These are phyloP conservation scores for Ophiostoma piceae DNA, from an alignment of 2,329 filamentous ascomycete genomes.

Conservation along the genomic window DNA sequence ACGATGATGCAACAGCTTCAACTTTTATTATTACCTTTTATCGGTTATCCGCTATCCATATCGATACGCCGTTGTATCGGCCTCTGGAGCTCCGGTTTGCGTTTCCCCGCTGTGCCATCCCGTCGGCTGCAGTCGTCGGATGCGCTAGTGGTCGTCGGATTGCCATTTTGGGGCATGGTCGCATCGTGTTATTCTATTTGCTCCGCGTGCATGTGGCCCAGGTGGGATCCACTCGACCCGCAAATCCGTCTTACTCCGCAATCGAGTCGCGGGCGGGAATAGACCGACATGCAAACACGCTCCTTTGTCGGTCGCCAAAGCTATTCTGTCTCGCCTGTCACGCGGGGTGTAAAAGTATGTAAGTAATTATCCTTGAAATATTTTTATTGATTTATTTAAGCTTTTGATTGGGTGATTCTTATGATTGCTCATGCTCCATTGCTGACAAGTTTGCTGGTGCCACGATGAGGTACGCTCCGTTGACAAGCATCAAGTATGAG, in stretches of 20 bases:
- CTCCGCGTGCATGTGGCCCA: constrained; percentile 6
- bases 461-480: background rate
- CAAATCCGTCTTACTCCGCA: background rate
- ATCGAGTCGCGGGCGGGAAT: background rate
- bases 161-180: background rate
- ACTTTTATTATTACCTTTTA: constrained; percentile 7
- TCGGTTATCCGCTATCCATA: background rate
- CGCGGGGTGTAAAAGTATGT: background rate
- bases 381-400: no score
- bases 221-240: background rate
- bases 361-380: no score
- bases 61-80: background rate
- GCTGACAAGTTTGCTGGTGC: background rate
- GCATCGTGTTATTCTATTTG: constrained; percentile 8
- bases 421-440: background rate
- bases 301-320: background rate
- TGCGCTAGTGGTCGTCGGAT: constrained; percentile 14
- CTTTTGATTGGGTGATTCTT: background rate
- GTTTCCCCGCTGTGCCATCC: constrained; percentile 5
- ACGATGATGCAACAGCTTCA: background rate
- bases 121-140: constrained; percentile 14
- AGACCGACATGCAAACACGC: background rate
- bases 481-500: background rate
- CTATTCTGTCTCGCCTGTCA: background rate
- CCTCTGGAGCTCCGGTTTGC: constrained; percentile 10